These are phyloP conservation scores for Meyerozyma smithsonii DNA, from an alignment of 1,139 yeast genomes.

Conservation along the genomic window DNA sequence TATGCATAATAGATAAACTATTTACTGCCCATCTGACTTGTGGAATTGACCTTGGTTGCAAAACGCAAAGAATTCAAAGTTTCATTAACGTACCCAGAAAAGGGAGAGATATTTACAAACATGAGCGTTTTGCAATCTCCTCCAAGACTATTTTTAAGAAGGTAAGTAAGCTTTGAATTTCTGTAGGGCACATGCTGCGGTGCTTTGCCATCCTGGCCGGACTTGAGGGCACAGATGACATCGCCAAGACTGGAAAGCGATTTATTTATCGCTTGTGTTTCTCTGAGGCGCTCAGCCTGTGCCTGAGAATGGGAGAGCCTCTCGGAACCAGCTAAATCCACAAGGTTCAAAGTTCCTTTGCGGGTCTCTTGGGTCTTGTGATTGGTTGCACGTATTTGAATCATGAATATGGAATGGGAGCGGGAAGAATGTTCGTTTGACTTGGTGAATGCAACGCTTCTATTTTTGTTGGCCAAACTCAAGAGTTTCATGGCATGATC, in stretches of 20 bases:
- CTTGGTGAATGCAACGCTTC: slow-evolving; percentile 80
- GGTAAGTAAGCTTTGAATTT: slow-evolving; percentile 66
- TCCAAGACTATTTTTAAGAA: slow-evolving; percentile 77
- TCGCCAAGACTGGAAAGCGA: slow-evolving; percentile 88
- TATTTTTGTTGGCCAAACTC: slow-evolving; percentile 49
- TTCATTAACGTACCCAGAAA: slow-evolving; percentile 59
- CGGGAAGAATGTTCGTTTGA: slow-evolving; percentile 75
- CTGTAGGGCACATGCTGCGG: slow-evolving; percentile 47
- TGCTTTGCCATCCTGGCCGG: slow-evolving; percentile 18
- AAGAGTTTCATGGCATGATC: slow-evolving; percentile 50
- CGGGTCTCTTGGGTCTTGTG: slow-evolving; percentile 43
- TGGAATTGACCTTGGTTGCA: slow-evolving; percentile 75
- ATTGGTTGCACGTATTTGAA: slow-evolving; percentile 57
- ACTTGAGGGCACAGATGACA: slow-evolving; percentile 73
- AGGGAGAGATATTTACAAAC: slow-evolving; percentile 88
- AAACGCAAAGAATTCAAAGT: slow-evolving; percentile 81
- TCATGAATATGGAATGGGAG: slow-evolving; percentile 67
- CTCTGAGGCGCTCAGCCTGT: slow-evolving; percentile 74
- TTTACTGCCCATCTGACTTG: slow-evolving; percentile 24
- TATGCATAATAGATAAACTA: slow-evolving; percentile 1
- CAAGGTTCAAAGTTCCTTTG: slow-evolving; percentile 64
- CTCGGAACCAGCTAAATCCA: slow-evolving; percentile 90
- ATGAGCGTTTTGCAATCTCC: slow-evolving; percentile 87
- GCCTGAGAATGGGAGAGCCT: slow-evolving; percentile 73
- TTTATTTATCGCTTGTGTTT: slow-evolving; percentile 86